phyloP scores from a whole-genome alignment of 805 yeast species.

The Wickerhamiella domercqiae region DNA sequence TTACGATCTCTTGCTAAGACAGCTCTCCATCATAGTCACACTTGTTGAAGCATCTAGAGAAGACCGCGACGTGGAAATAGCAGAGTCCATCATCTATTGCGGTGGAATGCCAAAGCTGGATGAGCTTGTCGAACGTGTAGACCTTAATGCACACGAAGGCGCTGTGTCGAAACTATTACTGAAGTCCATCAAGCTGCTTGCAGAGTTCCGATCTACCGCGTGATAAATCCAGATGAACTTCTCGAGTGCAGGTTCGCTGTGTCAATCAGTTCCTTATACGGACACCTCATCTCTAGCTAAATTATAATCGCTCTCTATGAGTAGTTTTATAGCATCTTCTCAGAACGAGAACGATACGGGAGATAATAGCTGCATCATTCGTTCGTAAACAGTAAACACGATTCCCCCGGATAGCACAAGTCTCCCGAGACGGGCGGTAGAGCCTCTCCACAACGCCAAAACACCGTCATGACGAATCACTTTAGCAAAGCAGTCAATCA shows the following conservation, averaged over 20 bases:
- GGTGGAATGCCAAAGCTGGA: conserved; percentile 16
- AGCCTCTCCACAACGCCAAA: conserved; percentile 91
- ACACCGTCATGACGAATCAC: conserved; percentile 81
- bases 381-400: conserved; percentile 90
- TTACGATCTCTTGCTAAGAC: conserved; percentile 19
- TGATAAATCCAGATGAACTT: no score
- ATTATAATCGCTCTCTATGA: no score
- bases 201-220: conserved; percentile 9
- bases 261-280: no score
- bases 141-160: conserved; percentile 6
- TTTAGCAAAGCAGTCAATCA: conserved; percentile 65
- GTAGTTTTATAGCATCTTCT: no score
- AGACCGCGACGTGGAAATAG: conserved; percentile 17
- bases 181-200: conserved; percentile 12
- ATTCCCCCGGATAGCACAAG: conserved; percentile 90
- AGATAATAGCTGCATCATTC: conserved; percentile 54
- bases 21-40: conserved; percentile 17
- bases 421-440: conserved; percentile 91
- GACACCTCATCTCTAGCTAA: no score
- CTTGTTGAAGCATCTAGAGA: conserved; percentile 12
- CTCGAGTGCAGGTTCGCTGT: no score
- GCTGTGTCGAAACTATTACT: conserved; percentile 9
- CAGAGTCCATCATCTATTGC: conserved; percentile 14
- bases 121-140: conserved; percentile 11
- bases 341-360: no score